Conservation (phyloP, 306 rosid genomes). For the Lathyrus oleraceus region DNA sequence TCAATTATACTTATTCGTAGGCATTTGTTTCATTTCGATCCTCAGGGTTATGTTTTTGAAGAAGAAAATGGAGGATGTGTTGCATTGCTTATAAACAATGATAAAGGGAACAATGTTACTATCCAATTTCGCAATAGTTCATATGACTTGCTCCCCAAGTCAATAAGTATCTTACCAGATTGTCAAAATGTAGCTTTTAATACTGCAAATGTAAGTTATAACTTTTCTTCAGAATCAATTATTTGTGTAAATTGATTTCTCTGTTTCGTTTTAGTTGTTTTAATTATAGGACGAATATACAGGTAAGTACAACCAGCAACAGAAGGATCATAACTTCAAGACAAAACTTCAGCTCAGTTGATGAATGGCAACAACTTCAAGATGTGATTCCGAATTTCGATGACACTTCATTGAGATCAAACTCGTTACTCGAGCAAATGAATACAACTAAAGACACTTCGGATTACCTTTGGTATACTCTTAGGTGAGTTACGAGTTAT, state of each 20-base stretch:
- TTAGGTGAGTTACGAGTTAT: conserved; percentile 46
- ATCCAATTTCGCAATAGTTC: conserved; percentile 58
- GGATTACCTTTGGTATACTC: conserved; percentile 74
- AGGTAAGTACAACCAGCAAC: conserved; percentile 45
- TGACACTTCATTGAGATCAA: conserved; percentile 45
- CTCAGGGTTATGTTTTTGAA: conserved; percentile 58
- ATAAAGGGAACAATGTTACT: conserved; percentile 24
- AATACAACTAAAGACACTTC: conserved; percentile 68
- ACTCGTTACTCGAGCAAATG: conserved; percentile 66
- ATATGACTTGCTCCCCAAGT: conserved; percentile 53
- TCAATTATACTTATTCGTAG: not conserved
- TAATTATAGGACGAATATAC: not conserved
- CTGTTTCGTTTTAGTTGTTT: not conserved
- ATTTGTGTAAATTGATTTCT: not conserved
- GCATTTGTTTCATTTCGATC: not conserved
- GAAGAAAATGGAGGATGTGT: conserved; percentile 57
- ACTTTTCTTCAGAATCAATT: not conserved
- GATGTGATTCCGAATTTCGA: conserved; percentile 53
- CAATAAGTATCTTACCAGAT: conserved; percentile 66
- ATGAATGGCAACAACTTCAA: conserved; percentile 52
- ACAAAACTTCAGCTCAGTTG: conserved; percentile 48
- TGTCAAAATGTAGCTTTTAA: conserved; percentile 59
- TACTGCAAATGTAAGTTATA: conserved; percentile 56
- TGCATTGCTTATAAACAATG: conserved; percentile 65
- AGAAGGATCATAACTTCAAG: conserved; percentile 42